Base-by-base conservation (phyloP, 23 red algal genomes). In the Pyropia haitanensis region DNA sequence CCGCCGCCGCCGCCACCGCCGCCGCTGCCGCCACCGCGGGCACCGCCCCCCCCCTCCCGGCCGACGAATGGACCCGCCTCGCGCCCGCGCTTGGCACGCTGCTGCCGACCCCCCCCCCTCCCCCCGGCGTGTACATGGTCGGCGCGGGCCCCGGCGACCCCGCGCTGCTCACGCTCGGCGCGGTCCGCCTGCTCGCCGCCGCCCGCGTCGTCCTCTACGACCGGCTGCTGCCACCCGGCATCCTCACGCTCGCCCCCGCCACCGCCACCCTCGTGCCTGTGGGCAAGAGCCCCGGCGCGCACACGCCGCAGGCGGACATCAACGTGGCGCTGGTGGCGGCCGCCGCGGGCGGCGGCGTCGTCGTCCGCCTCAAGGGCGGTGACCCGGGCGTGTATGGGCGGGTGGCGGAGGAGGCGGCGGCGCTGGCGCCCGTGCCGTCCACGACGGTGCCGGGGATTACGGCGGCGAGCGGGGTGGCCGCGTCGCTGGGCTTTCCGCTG, bases 171-270 rank as follows among this genome's bases (percentile, higher is more conserved):
- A 98, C 94, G 32, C 60, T 80, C 3, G 27, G 48, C 13, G 80
- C 94, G n/a, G 23, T 85, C 58, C 59, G 46, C n/a, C 63, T 88
- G 18, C 53, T 98, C 75, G 53, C n/a, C 14, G 73, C 49, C 17
- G 86, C 86, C 1, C 75, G 91, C 27, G 94, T 98, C 2, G 75
- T 98, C 18, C 58, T 98, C 39, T 98, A 98, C 83, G 94, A 98
- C 65, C 78, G 85, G 5, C 75, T 98, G 25, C 86, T 89, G 27
- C 56, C 76, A 0, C 6, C 16, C 0, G 61, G 73, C 3, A 76
- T 90, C 53, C 44, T 90, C 1, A 0, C 15, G 2, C 61, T 75
- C 39, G 57, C 33, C 30, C 75, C 70, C 52, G 53, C 32, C 25
- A 17, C 46, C 7, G 76, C 80, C 5, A 17, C n/a, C 15, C 75